A percentile compares a stretch with the other conserved stretches of the same genome.
Conservation (phyloP, 148 eudicot species). For the Rhododendron ferrugineum region DNA sequence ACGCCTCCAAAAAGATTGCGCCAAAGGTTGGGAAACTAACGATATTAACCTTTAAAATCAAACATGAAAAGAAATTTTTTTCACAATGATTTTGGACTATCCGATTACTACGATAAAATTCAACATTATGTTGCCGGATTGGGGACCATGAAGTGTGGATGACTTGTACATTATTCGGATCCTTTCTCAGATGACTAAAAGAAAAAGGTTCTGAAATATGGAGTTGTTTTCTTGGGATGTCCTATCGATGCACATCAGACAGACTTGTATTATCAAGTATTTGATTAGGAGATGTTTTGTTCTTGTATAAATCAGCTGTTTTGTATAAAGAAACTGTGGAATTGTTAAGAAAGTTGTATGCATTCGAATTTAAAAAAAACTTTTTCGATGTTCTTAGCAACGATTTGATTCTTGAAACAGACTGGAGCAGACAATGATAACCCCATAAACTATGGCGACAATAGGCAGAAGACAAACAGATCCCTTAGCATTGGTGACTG, state of each 20-base stretch:
- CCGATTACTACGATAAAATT: not conserved
- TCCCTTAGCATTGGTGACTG: not conserved
- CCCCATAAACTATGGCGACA: not conserved
- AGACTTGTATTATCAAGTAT: not conserved
- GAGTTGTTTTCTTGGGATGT: not conserved
- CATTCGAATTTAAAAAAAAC: not conserved
- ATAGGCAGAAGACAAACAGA: not conserved
- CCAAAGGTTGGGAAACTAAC: conserved; percentile 5
- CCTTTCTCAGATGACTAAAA: not conserved
- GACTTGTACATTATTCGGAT: not conserved
- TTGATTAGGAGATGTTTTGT: not conserved
- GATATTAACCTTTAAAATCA: not conserved
- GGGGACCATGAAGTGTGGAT: not conserved
- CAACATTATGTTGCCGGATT: not conserved
- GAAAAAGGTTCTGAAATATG: not conserved
- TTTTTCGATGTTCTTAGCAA: not conserved
- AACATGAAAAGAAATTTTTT: not conserved
- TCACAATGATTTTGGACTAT: not conserved
- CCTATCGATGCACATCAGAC: not conserved
- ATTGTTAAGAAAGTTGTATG: not conserved
- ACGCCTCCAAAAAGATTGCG: conserved; percentile 11
- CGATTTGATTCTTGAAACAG: conserved; percentile 6
- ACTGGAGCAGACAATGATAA: not conserved
- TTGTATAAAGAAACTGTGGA: not conserved
- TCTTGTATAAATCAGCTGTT: not conserved